Evolutionary conservation across 2,329 filamentous ascomycete species (phyloP).

Genomic region (Lasiodiplodia sp.): DNA sequence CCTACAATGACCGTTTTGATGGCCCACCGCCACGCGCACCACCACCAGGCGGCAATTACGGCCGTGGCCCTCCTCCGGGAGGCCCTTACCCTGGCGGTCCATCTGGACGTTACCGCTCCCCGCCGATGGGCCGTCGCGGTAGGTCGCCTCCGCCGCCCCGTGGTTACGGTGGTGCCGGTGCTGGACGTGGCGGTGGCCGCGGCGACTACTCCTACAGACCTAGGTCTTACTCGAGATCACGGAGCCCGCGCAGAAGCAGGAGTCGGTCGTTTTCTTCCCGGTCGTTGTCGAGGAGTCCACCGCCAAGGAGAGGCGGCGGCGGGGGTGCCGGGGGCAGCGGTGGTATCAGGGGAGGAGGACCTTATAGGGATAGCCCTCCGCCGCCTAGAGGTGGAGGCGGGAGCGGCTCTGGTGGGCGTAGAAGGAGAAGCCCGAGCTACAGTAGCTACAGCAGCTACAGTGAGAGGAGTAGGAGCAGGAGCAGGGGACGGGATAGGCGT

Average conservation of each 20-base stretch:
- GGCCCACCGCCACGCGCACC: slow-evolving; percentile 36
- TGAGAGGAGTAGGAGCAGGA: slow-evolving; percentile 53
- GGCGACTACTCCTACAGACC: slow-evolving; percentile 43
- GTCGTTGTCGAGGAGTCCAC: slow-evolving; percentile 28
- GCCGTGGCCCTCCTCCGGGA: slow-evolving; percentile 48
- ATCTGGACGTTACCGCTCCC: slow-evolving; percentile 27
- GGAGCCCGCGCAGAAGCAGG: slow-evolving; percentile 25
- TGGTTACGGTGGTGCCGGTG: slow-evolving; percentile 19
- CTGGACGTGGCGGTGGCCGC: not conserved
- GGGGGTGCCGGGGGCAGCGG: slow-evolving; percentile 44
- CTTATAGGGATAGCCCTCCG: slow-evolving; percentile 44
- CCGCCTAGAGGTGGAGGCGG: slow-evolving; percentile 45
- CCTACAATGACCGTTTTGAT: slow-evolving; percentile 29
- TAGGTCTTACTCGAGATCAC: slow-evolving; percentile 34
- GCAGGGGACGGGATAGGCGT: slow-evolving; percentile 44
- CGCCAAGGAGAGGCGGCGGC: slow-evolving; percentile 38
- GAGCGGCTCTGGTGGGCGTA: slow-evolving; percentile 42
- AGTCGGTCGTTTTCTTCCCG: slow-evolving; percentile 25
- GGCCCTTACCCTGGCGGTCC: slow-evolving; percentile 46
- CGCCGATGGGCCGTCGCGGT: slow-evolving; percentile 12
- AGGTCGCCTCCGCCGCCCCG: slow-evolving; percentile 15
- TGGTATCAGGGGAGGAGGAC: slow-evolving; percentile 44
- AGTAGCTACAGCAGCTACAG: slow-evolving; percentile 68
- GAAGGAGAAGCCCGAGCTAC: slow-evolving; percentile 68
- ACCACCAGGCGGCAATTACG: slow-evolving; percentile 35